Conservation (phyloP, 129 eudicot species). For the Kitagawia praeruptora region DNA sequence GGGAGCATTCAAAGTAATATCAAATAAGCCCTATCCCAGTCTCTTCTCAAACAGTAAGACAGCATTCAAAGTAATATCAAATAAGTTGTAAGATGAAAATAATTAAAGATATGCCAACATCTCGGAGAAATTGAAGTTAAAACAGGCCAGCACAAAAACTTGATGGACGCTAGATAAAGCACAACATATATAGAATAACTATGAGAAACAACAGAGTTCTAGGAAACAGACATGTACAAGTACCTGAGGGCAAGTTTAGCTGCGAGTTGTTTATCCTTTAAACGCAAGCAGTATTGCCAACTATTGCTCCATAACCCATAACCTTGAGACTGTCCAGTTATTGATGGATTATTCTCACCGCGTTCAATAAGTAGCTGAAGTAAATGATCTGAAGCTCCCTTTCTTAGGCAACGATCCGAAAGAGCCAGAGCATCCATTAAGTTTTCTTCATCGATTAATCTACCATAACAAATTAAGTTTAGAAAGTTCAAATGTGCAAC, state of each 20-base stretch:
- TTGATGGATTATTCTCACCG: slow-evolving; percentile 48
- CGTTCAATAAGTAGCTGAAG: slow-evolving; percentile 75
- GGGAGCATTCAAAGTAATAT: no score
- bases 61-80: not conserved
- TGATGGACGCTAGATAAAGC: not conserved
- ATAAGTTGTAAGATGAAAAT: not conserved
- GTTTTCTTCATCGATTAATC: slow-evolving; percentile 89
- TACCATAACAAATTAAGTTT: slow-evolving; percentile 18
- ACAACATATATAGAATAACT: not conserved
- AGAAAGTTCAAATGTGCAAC: not conserved
- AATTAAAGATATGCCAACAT: not conserved
- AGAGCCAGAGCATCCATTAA: slow-evolving; percentile 97
- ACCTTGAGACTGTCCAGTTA: slow-evolving; percentile 35
- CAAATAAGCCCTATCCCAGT: no score
- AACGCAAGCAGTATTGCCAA: slow-evolving; percentile 88
- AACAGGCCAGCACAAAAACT: not conserved
- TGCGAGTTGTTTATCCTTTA: slow-evolving; percentile 89
- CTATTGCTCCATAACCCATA: slow-evolving; percentile 60
- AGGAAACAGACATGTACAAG: not conserved
- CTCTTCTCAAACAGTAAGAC: no score
- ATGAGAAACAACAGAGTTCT: not conserved
- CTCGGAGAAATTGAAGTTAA: not conserved
- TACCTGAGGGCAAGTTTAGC: slow-evolving; percentile 66
- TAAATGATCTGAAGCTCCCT: slow-evolving; percentile 85
- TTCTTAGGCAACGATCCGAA: slow-evolving; percentile 86